Base-by-base conservation (phyloP, 2,329 filamentous ascomycete species). In the Neoarthrinium moseri region DNA sequence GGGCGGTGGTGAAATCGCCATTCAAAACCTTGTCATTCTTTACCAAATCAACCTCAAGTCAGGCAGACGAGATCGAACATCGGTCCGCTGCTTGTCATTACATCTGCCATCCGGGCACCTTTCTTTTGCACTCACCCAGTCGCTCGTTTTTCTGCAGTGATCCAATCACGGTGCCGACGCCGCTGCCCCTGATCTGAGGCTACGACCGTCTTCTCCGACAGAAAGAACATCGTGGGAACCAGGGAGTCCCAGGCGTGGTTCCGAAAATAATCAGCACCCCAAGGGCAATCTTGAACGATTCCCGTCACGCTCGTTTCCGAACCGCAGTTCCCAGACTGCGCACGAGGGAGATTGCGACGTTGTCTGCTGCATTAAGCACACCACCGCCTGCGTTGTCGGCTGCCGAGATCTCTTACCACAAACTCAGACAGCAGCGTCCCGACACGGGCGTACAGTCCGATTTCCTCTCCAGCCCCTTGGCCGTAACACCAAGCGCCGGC, bases 131-230 rank as follows among this genome's bases (percentile, higher is more conserved):
- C n/a, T n/a, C n/a, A n/a, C n/a, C 29, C 49, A 51, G 21, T 57
- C 55, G 45, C 48, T 61, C 53, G 48, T 56, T 62, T 51, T 51
- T 35, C 47, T 39, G 45, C 37, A 33, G 38, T 45, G 35, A 46
- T 47, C 55, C 52, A 57, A 56, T 55, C 52, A 56, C 48, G 48
- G 46, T 34, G 46, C 42, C 47, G 39, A 52, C 46, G 43, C 32
- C 39, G 36, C 45, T 46, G 45, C 56, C 57, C 58, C 58, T 61
- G 56, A 62, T 59, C 56, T 49, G 56, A 60, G 52, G 48, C 52
- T 47, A 60, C 52, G 54, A 55, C 51, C 52, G 50, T 52, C 51
- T 51, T 58, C 55, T 57, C 55, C 52, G 48, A 62, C 60, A 50
- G 48, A 46, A 45, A 46, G 43, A 50, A 43, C 33, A 48, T 55